Evolutionary conservation across 225 moss, liverwort and hornwort genomes (phyloP), one percentile per base, ranked within the genome.

Genomic region (Straminergon stramineum): DNA sequence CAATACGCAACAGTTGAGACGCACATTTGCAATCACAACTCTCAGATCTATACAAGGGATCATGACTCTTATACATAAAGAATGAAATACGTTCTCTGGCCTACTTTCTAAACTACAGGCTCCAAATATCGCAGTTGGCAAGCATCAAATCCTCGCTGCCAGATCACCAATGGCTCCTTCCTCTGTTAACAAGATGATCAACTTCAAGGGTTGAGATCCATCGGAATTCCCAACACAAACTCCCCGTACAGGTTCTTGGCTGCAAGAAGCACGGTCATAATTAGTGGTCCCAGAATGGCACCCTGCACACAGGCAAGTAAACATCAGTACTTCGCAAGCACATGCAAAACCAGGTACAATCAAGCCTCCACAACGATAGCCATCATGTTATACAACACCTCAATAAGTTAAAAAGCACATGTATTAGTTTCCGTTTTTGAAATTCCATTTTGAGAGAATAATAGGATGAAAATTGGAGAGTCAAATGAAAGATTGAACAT

Each of bases 261-360:
- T 57, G 97, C 96, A 32, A 98, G 95, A 65, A 98, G 93, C 78
- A 98, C 94, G 31, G 98, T 98, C 98, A 98, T 98, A 48, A 98
- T 92, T 34, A 98, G 89, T 27, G 98, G 98, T 64, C 98, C 98
- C 90, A 98, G 93, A 67, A 98, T 95, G 85, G 96, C 97, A 90
- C 97, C 98, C 97, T 98, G 96, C 94, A 90, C 74, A 84, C 65
- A 87, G 51, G 17, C 48, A 35, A 86, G 69, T 35, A 73, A 85
- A 75, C 45, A 81, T 88, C 34, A 89, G 61, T 67, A n/a, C n/a
- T 62, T 32, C 57, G 23, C 73, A 70, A 53, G 84, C 57, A 68
- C 30, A 48, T 56, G 61, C n/a, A 31, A 48, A 79, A 79, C 39
- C 52, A 84, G 48, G 52, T 62, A 37, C 63, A 86, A 58, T 32